Conservation (phyloP, 108 stramenopile species). For the Fragilariopsis cylindrus region DNA sequence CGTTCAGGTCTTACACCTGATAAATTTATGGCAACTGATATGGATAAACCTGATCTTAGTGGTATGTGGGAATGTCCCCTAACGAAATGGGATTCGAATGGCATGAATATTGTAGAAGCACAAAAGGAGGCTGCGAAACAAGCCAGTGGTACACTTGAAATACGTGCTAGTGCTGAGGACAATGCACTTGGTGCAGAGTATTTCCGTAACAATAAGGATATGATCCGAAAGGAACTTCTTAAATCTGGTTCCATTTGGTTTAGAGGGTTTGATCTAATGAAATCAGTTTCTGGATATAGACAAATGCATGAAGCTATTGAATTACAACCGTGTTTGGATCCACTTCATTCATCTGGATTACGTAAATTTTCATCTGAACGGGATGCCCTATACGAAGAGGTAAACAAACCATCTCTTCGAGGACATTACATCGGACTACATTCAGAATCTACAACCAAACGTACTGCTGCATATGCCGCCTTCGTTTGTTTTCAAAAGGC, state of each 20-base stretch:
- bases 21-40: slow-evolving; percentile 75
- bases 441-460: slow-evolving; percentile 85
- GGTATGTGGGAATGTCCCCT: slow-evolving; percentile 91
- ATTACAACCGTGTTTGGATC: slow-evolving; percentile 89
- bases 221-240: slow-evolving; percentile 61
- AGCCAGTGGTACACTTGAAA: slow-evolving; percentile 65
- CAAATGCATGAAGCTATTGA: slow-evolving; percentile 82
- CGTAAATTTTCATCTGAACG: slow-evolving; percentile 89
- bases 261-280: slow-evolving; percentile 85
- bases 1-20: slow-evolving; percentile 54
- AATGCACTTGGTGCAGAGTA: slow-evolving; percentile 69
- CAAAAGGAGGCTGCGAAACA: slow-evolving; percentile 53
- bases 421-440: slow-evolving; percentile 91
- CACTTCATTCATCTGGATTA: slow-evolving; percentile 86
- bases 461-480: slow-evolving; percentile 89
- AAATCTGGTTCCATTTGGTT: slow-evolving; percentile 88
- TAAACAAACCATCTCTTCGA: slow-evolving; percentile 87
- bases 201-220: slow-evolving; percentile 64
- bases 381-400: slow-evolving; percentile 91
- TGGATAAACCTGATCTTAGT: slow-evolving; percentile 63
- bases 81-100: slow-evolving; percentile 82
- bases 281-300: slow-evolving; percentile 68
- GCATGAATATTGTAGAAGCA: slow-evolving; percentile 60
- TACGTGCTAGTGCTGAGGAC: slow-evolving; percentile 58
- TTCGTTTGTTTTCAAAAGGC: slow-evolving; percentile 93